phyloP scores from a whole-genome alignment of 768 basidiomycete genomes.

The Suillus luteus region DNA sequence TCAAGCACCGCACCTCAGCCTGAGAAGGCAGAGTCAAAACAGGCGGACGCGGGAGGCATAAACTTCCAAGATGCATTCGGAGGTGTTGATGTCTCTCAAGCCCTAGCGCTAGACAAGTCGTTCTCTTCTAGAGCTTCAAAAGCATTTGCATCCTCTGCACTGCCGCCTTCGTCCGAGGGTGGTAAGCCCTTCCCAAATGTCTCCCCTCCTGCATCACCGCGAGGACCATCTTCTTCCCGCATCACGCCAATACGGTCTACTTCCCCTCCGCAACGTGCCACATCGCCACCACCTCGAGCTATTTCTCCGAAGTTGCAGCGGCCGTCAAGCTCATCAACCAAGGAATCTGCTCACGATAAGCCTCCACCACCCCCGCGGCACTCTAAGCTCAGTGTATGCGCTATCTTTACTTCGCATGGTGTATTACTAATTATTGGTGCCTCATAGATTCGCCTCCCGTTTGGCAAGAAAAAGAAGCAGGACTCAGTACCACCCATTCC shows the following conservation, averaged over 20 bases:
- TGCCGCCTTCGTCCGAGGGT: slow-evolving; percentile 18
- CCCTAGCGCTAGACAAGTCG: slow-evolving; percentile 42
- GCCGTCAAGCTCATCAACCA: slow-evolving; percentile 56
- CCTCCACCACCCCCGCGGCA: slow-evolving; percentile 55
- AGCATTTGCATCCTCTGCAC: slow-evolving; percentile 26
- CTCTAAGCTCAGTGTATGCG: slow-evolving; percentile 78
- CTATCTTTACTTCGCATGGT: slow-evolving; percentile 4
- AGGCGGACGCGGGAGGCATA: slow-evolving; percentile 23
- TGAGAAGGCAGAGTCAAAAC: slow-evolving; percentile 19
- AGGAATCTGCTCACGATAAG: slow-evolving; percentile 55
- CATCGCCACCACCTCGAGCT: slow-evolving; percentile 53
- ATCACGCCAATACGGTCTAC: slow-evolving; percentile 33
- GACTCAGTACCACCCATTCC: slow-evolving; percentile 49
- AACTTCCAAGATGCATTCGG: slow-evolving; percentile 63
- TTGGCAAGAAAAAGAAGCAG: slow-evolving; percentile 74
- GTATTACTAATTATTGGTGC: slow-evolving; percentile 16
- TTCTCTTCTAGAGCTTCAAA: slow-evolving; percentile 39
- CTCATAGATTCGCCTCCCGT: slow-evolving; percentile 72
- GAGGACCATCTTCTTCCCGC: slow-evolving; percentile 32
- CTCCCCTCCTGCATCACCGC: slow-evolving; percentile 45
- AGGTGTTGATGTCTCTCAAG: slow-evolving; percentile 40
- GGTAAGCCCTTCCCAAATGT: slow-evolving; percentile 39
- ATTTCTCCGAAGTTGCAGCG: slow-evolving; percentile 57
- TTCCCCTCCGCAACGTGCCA: slow-evolving; percentile 46
- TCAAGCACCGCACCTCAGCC: slow-evolving; percentile 15